Evolutionary conservation across 768 basidiomycete species (phyloP).

Genomic region (Russula griseocarnosa): DNA sequence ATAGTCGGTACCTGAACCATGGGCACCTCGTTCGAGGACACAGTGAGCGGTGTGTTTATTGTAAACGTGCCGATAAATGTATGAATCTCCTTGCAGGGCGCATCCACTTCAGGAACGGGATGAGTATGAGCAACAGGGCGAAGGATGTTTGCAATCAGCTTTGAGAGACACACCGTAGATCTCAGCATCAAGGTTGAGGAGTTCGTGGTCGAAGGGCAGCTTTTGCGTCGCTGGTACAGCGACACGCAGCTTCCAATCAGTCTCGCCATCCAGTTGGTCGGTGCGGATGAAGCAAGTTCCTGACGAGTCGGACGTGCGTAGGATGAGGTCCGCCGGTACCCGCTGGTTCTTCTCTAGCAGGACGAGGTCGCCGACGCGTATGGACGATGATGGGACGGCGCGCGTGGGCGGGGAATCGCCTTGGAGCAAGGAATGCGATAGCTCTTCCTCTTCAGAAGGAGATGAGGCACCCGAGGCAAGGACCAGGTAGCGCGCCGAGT

Average conservation of each 20-base stretch:
- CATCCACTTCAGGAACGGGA: conserved; percentile 60
- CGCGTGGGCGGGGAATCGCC: conserved; percentile 40
- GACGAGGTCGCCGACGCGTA: conserved; percentile 89
- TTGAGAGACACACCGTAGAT: conserved; percentile 64
- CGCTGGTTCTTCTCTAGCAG: conserved; percentile 94
- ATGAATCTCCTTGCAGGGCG: conserved; percentile 95
- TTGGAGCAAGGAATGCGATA: conserved; percentile 29
- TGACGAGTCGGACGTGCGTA: conserved; percentile 81
- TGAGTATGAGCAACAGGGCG: conserved; percentile 16
- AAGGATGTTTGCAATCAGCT: background rate
- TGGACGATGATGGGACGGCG: conserved; percentile 79
- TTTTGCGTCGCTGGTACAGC: conserved; percentile 84
- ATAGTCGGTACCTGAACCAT: conserved; percentile 46
- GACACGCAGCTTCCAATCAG: conserved; percentile 96
- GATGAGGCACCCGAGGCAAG: conserved; percentile 51
- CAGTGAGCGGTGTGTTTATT: conserved; percentile 48
- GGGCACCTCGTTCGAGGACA: conserved; percentile 37
- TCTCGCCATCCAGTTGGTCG: conserved; percentile 97
- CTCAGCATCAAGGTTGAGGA: conserved; percentile 72
- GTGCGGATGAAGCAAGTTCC: conserved; percentile 98
- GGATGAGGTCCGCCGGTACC: conserved; percentile 89
- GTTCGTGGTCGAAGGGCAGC: conserved; percentile 51
- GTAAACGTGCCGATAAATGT: conserved; percentile 93
- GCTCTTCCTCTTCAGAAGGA: conserved; percentile 29
- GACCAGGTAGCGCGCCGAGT: conserved; percentile 85